Evolutionary conservation across 768 basidiomycete species (phyloP), one percentile per base, ranked within the genome.

Genomic region (Coprinopsis marcescibilis): DNA sequence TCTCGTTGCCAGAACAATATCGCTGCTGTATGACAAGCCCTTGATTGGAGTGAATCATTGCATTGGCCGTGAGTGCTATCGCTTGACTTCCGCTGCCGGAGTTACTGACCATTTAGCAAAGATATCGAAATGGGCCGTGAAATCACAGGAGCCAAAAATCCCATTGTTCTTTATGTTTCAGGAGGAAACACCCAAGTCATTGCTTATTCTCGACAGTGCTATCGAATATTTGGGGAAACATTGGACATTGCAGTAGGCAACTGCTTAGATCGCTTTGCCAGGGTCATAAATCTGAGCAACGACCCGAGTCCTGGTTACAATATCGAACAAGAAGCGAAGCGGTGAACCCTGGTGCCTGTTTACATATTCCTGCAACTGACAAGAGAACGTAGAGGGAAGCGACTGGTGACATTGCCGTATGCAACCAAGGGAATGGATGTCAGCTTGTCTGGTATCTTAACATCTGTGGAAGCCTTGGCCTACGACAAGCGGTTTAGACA

Each of bases 131-230:
- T 98, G 87, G 96, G 96, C 27, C 78, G 96, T 33, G 79, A 90
- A 53, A 89, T 99, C 53, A 98, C 96, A 2, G 86, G 85, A 38
- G 94, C 96, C 3, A 83, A 83, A 50, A 93, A 98, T 58, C 96
- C 96, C 1, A 84, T 99, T 56, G 93, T 98, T 4, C 80, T 98
- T 27, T 99, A 99, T 59, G 96, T 99, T 15, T 98, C 96, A 0
- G 96, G 96, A 11, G 96, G 96, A 3, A 99, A 99, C 65, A 98
- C 96, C 0, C 96, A 99, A 65, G 94, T 99, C 13, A 98, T 99
- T 57, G 96, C 96, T 1, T 99, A 99, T 65, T 98, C 94, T 17
- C 85, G 88, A 49, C 93, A 98, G 63, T 81, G 93, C 52, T 99
- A 99, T 63, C 81, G 96, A 34, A 99, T 99, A 50, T 99, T 99